Evolutionary conservation across 768 basidiomycete genomes (phyloP).

Genomic region (Leccinum rimulosum): DNA sequence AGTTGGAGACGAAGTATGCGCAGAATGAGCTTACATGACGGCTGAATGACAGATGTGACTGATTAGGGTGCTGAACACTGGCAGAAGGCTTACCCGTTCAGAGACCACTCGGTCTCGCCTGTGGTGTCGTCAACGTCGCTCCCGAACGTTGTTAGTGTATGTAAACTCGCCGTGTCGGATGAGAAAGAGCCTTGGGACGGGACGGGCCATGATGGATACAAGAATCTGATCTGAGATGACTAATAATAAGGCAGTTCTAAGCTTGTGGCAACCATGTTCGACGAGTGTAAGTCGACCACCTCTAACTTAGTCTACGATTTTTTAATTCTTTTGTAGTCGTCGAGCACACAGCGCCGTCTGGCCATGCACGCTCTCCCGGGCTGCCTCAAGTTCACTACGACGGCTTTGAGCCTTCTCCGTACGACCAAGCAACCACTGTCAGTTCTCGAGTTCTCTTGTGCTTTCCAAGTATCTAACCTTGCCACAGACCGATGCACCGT

Average conservation of each 20-base stretch:
- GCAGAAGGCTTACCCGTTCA: conserved; percentile 60
- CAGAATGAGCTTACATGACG: conserved; percentile 51
- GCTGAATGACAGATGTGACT: conserved; percentile 31
- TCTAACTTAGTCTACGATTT: neutral
- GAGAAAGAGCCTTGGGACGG: conserved; percentile 74
- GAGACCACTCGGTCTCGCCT: conserved; percentile 95
- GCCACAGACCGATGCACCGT: conserved; percentile 30
- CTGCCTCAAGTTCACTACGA: conserved; percentile 73
- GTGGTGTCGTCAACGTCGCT: conserved; percentile 1
- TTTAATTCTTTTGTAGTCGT: conserved; percentile 55
- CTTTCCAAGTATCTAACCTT: conserved; percentile 9
- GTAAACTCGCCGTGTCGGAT: conserved; percentile 65
- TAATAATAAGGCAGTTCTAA: neutral
- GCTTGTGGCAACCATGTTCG: conserved; percentile 49
- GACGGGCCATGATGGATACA: conserved; percentile 34
- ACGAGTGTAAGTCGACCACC: conserved; percentile 51
- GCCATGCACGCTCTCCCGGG: conserved; percentile 33
- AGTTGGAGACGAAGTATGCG: neutral
- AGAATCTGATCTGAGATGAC: neutral
- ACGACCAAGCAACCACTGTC: conserved; percentile 37
- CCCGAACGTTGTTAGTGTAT: neutral
- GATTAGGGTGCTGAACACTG: neutral
- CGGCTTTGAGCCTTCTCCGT: conserved; percentile 80
- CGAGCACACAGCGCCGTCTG: conserved; percentile 69
- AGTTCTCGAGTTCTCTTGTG: neutral